A percentile compares a stretch with the other conserved stretches of the same genome.
phyloP scores from a whole-genome alignment of 176 grass and related monocot genomes.

The Dactylis glomerata region DNA sequence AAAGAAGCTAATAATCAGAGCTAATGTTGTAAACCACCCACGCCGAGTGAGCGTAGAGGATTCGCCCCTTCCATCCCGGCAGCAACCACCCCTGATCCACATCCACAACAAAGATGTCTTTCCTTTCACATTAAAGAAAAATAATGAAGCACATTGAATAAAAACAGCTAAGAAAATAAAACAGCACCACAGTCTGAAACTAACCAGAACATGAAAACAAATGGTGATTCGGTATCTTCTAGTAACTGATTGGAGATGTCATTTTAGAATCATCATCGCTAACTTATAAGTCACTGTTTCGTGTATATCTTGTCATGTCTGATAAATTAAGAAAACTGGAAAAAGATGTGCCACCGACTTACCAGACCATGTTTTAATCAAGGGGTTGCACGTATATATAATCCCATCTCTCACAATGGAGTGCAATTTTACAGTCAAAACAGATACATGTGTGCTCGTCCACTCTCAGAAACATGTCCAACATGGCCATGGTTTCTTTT shows the following conservation, averaged over 20 bases:
- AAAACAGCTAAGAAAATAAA: background rate
- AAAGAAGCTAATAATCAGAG: background rate
- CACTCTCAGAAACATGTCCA: background rate
- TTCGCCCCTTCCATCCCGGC: constrained; percentile 57
- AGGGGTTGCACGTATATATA: background rate
- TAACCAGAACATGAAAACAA: background rate
- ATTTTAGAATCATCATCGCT: background rate
- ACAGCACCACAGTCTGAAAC: background rate
- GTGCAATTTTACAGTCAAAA: background rate
- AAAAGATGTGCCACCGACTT: background rate
- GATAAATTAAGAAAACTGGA: too few relatives aligned
- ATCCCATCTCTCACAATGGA: background rate
- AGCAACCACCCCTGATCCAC: constrained; percentile 46
- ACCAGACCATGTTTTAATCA: background rate
- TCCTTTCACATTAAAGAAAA: background rate
- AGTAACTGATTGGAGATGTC: background rate
- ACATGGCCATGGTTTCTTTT: background rate
- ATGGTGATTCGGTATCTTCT: background rate
- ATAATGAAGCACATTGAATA: background rate
- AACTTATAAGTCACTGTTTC: too few relatives aligned
- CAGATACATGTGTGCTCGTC: background rate
- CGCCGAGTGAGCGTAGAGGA: constrained; percentile 34
- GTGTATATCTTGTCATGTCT: too few relatives aligned
- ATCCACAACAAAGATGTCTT: constrained; percentile 39
- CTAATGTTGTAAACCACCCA: constrained; percentile 27